Evolutionary conservation across 768 basidiomycete genomes (phyloP).

Genomic region (Cystoderma amianthinum): DNA sequence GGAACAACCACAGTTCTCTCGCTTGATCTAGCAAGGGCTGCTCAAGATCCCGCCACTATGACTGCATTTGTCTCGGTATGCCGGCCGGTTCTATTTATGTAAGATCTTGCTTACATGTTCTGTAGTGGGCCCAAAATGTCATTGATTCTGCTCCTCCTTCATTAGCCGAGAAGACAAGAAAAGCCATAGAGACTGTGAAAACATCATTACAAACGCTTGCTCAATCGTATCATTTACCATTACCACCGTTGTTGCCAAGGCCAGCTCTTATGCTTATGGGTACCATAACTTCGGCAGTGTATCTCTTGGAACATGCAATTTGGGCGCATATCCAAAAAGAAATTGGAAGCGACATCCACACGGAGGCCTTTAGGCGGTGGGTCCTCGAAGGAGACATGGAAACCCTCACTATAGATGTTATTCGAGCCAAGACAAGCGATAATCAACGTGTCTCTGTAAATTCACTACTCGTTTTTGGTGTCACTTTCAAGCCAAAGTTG

Average conservation of each 20-base stretch:
- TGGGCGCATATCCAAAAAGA: constrained; percentile 39
- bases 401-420: constrained; percentile 28
- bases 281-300: constrained; percentile 41
- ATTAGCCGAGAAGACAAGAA: constrained; percentile 19
- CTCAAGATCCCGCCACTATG: constrained; percentile 34
- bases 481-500: constrained; percentile 12
- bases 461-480: constrained; percentile 27
- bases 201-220: constrained; percentile 32
- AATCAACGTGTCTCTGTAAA: constrained; percentile 18
- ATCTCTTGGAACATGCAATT: constrained; percentile 62
- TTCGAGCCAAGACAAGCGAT: constrained; percentile 15
- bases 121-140: constrained; percentile 46
- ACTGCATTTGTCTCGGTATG: constrained; percentile 43
- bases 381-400: constrained; percentile 34
- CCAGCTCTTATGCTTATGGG: constrained; percentile 56
- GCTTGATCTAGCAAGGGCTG: constrained; percentile 56
- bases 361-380: constrained; percentile 49
- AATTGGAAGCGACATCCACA: constrained; percentile 29
- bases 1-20: constrained; percentile 65
- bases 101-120: constrained; percentile 1
- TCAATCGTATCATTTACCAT: constrained; percentile 29
- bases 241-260: constrained; percentile 43
- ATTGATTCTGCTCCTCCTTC: constrained; percentile 32
- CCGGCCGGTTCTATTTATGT: neutral
- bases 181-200: constrained; percentile 24